Conservation (phyloP, 257 asterid species). For the Primulina eburnea region DNA sequence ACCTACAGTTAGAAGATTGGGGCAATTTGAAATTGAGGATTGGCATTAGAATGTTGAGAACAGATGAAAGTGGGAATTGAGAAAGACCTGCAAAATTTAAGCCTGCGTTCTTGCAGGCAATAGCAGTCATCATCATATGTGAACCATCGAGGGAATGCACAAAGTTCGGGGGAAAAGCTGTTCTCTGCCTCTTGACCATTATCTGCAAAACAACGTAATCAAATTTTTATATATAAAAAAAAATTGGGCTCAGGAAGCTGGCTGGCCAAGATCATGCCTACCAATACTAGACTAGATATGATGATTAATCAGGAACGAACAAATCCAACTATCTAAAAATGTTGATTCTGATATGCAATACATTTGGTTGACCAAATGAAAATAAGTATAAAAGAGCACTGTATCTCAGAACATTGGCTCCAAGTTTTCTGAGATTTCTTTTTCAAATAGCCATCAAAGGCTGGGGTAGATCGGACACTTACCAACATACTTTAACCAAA, state of each 20-base stretch:
- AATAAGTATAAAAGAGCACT: not conserved
- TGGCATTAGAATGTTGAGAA: slow-evolving; percentile 15
- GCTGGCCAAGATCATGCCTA: not conserved
- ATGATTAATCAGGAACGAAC: slow-evolving; percentile 10
- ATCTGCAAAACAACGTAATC: slow-evolving; percentile 43
- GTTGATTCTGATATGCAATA: slow-evolving; percentile 1
- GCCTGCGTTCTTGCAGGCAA: slow-evolving; percentile 88
- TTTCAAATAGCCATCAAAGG: no score
- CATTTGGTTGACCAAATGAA: not conserved
- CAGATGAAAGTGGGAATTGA: slow-evolving; percentile 3
- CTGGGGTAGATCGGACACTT: no score
- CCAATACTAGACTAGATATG: not conserved
- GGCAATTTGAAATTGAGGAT: slow-evolving; percentile 9
- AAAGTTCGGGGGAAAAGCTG: slow-evolving; percentile 97
- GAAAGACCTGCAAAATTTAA: slow-evolving; percentile 81
- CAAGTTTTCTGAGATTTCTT: not conserved
- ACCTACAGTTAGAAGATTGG: slow-evolving; percentile 47
- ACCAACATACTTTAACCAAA: not conserved
- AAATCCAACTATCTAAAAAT: not conserved
- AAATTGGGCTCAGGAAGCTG: slow-evolving; percentile 19
- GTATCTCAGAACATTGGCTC: not conserved
- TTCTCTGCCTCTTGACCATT: slow-evolving; percentile 85
- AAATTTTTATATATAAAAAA: not conserved
- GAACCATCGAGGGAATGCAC: slow-evolving; percentile 98
- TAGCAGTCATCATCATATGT: slow-evolving; percentile 99